These are phyloP conservation scores for Hyphodiscus sp. DNA, from an alignment of 2,329 filamentous ascomycete species.

Conservation along the genomic window DNA sequence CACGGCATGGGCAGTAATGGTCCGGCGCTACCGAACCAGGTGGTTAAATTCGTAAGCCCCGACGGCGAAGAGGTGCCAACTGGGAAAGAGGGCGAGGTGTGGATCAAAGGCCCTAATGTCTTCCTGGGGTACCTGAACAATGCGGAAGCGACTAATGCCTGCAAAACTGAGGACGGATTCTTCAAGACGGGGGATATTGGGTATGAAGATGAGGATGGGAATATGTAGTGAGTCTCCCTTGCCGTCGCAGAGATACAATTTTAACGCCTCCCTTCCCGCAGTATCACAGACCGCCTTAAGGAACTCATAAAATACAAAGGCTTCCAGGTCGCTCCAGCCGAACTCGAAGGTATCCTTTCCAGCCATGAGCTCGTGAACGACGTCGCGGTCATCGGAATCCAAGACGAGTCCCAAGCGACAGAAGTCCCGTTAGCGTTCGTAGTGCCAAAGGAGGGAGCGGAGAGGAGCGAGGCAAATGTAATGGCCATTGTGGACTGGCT, in stretches of 20 bases:
- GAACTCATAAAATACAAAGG: constrained; percentile 57
- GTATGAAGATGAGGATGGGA: constrained; percentile 64
- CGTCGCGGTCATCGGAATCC: constrained; percentile 54
- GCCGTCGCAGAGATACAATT: no score
- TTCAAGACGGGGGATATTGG: constrained; percentile 78
- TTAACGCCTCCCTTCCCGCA: no score
- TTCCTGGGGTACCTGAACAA: constrained; percentile 54
- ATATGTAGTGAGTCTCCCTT: constrained; percentile 50
- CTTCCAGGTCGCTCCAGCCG: constrained; percentile 61
- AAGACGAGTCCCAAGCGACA: constrained; percentile 53
- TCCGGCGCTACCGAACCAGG: constrained; percentile 6
- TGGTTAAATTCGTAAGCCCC: constrained; percentile 3
- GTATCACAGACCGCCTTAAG: constrained; percentile 76
- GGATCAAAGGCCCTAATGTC: constrained; percentile 56
- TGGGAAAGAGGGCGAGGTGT: constrained; percentile 60
- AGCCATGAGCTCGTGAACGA: constrained; percentile 42
- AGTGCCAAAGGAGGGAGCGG: constrained; percentile 34
- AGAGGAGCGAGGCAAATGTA: constrained; percentile 21
- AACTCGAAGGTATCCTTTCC: constrained; percentile 46
- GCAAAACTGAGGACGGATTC: constrained; percentile 67
- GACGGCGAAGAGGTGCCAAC: constrained; percentile 25
- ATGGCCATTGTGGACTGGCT: constrained; percentile 49
- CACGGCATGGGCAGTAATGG: constrained; percentile 7
- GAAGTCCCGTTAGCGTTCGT: constrained; percentile 64
- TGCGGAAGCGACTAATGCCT: constrained; percentile 57